A percentile compares a stretch with the other conserved stretches of the same genome.
Evolutionary conservation across 1,139 yeast genomes (phyloP).

Genomic region (Saccharomyces hybrid): DNA sequence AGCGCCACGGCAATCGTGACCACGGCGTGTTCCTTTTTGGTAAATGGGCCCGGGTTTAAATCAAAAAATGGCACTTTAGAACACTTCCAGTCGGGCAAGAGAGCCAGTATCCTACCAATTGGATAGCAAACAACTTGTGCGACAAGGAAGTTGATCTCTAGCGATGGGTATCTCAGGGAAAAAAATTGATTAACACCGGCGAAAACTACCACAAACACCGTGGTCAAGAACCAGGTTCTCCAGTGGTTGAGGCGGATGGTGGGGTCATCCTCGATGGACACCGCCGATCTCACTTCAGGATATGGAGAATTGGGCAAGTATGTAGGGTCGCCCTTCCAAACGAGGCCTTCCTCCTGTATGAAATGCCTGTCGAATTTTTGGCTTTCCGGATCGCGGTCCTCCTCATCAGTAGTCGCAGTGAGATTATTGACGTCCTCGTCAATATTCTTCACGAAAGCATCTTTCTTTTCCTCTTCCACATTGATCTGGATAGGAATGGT

Average conservation of each 20-base stretch:
- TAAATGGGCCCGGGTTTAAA: constrained; percentile 50
- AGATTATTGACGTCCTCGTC: neutral
- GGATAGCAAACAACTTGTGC: constrained; percentile 51
- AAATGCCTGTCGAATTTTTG: neutral
- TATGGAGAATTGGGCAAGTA: constrained; percentile 43
- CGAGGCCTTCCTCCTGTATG: neutral
- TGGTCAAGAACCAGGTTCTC: constrained; percentile 44
- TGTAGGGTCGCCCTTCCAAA: constrained; percentile 32
- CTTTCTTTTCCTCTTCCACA: neutral
- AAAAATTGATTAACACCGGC: constrained; percentile 47
- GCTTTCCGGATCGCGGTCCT: constrained; percentile 2
- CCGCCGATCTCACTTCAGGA: constrained; percentile 51
- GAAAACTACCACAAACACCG: constrained; percentile 44
- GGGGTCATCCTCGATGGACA: constrained; percentile 43
- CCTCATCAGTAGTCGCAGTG: constrained; percentile 1
- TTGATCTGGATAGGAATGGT: neutral
- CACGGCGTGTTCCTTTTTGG: constrained; percentile 53
- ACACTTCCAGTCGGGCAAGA: constrained; percentile 35
- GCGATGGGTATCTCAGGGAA: constrained; percentile 42
- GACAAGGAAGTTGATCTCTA: constrained; percentile 41
- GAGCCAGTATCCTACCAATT: constrained; percentile 39
- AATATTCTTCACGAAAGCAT: neutral
- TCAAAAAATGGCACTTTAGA: constrained; percentile 26
- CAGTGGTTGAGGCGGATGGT: constrained; percentile 41
- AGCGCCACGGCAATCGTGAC: constrained; percentile 44